Percentiles rank a stretch among this genome's conserved stretches.
phyloP scores from a whole-genome alignment of 2,329 filamentous ascomycete species.

The Scedosporium minutisporum region DNA sequence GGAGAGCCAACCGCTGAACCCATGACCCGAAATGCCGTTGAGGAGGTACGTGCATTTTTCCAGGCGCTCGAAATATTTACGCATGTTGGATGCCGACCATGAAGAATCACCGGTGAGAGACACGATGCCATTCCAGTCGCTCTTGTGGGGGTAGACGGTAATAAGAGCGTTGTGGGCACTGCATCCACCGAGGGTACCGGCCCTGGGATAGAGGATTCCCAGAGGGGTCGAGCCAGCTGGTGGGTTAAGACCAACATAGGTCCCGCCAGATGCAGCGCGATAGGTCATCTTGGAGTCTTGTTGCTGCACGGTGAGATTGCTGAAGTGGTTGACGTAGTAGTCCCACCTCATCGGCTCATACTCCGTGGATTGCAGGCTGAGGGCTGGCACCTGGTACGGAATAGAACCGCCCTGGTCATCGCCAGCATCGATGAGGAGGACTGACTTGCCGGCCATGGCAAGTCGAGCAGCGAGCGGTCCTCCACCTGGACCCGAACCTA shows the following conservation, averaged over 20 bases:
- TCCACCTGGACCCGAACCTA: slow-evolving; percentile 51
- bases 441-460: slow-evolving; percentile 48
- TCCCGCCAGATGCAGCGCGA: slow-evolving; percentile 34
- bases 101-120: slow-evolving; percentile 43
- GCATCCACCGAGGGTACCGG: slow-evolving; percentile 47
- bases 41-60: slow-evolving; percentile 44
- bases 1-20: slow-evolving; percentile 46
- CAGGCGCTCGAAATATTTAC: slow-evolving; percentile 42
- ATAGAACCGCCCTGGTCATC: slow-evolving; percentile 38
- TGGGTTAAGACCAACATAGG: slow-evolving; percentile 44
- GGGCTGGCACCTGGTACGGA: slow-evolving; percentile 17
- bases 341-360: slow-evolving; percentile 13
- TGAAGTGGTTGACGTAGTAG: slow-evolving; percentile 13
- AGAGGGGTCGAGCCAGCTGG: slow-evolving; percentile 40
- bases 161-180: slow-evolving; percentile 46
- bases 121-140: slow-evolving; percentile 44
- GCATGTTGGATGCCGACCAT: slow-evolving; percentile 48
- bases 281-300: slow-evolving; percentile 52
- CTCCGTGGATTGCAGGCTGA: slow-evolving; percentile 13
- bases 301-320: slow-evolving; percentile 25
- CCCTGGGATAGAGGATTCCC: slow-evolving; percentile 49
- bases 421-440: slow-evolving; percentile 52
- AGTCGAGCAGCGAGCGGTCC: slow-evolving; percentile 49
- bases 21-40: slow-evolving; percentile 36
- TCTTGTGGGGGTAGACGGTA: slow-evolving; percentile 39